Base-by-base conservation (phyloP, 2,329 filamentous ascomycete genomes). In the Penicillium sp. region DNA sequence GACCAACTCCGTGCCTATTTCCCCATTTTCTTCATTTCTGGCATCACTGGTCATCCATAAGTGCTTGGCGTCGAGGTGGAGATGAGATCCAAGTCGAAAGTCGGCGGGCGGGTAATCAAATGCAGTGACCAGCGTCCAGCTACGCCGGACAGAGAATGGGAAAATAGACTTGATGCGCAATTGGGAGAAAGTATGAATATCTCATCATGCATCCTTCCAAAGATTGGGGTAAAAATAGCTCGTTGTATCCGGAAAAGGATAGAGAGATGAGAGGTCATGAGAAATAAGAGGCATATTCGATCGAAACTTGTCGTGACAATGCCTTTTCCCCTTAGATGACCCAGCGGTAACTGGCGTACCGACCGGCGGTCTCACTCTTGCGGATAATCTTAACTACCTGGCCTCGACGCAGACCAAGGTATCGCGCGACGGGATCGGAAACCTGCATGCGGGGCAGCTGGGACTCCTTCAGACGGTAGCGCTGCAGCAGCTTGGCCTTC, bases 381-480 rank as follows among this genome's bases (percentile, higher is more conserved):
- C 93, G 80, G 63, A 98, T 96, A 62, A 98, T 98, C 81, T 98
- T 98, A 63, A 98, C 93, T 3, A 98, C 90, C 72, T 96, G 88
- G 3, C 90, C 90, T 66, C 90, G 81, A 75, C 87, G 86, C 66
- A 98, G 75, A 9, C 93, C 93, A 47, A 96, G 75, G 69, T 97
- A 98, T 62, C 86, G 84, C 26, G 93, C 88, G 45, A 98, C 90
- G 3, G 93, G 93, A 68, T 98, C 93, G 58, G 87, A 88, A 57
- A 87, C 81, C 70, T 95, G 82, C 61, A 98, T 95, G 48, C 93
- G 81, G 4, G 93, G 93, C 65, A 98, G 76, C 75, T 98, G 93
- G 8, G 89, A 96, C 78, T 98, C 93, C 82, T 96, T 97, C 69
- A 98, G 74, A 42, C 93, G 83, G 73, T 98, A 98, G 54, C 93